Evolutionary conservation across 2,329 filamentous ascomycete species (phyloP).

Genomic region (Aphanoascus verrucosus): DNA sequence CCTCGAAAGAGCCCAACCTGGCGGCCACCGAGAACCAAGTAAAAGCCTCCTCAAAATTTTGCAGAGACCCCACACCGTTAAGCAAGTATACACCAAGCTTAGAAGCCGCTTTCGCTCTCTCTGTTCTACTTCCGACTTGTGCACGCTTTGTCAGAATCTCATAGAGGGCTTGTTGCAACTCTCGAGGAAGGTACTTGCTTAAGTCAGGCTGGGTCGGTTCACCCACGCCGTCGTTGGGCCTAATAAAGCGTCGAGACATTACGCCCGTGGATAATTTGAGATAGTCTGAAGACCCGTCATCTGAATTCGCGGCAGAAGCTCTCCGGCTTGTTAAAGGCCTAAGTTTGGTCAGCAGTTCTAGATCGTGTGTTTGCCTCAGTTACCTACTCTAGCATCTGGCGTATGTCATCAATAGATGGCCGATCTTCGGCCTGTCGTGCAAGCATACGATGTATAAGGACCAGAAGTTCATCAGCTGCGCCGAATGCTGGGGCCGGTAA

Average conservation of each 20-base stretch:
- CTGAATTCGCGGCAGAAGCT: neutral
- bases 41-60: neutral
- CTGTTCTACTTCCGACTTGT: neutral
- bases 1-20: neutral
- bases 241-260: neutral
- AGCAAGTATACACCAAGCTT: neutral
- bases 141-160: neutral
- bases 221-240: neutral
- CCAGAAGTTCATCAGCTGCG: neutral
- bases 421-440: neutral
- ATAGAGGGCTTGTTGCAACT: neutral
- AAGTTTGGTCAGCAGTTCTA: neutral
- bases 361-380: neutral
- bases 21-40: neutral
- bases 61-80: neutral
- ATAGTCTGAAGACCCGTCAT: neutral
- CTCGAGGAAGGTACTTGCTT: neutral
- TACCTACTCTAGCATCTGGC: neutral
- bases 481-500: neutral
- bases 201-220: neutral
- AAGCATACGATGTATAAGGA: neutral
- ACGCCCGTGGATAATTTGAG: neutral
- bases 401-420: neutral
- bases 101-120: neutral
- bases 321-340: neutral